Percentiles rank a stretch among this genome's conserved stretches.
These are phyloP conservation scores for Neofusicoccum sp. DNA, from an alignment of 2,329 filamentous ascomycete genomes.

Conservation along the genomic window DNA sequence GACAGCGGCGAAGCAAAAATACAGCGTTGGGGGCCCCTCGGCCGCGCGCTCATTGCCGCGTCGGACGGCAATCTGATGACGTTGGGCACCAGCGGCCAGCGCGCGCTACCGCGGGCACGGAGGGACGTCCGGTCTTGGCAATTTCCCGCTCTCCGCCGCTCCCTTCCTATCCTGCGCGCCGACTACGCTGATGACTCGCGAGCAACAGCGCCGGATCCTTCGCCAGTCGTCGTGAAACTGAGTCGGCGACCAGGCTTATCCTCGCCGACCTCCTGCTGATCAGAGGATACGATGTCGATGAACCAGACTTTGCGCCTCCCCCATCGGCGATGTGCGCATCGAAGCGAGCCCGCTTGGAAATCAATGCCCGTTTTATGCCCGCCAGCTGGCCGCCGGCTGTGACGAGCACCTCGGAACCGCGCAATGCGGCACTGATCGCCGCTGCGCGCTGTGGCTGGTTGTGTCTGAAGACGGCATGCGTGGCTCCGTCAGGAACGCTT, in stretches of 20 bases:
- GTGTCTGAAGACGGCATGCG: not conserved
- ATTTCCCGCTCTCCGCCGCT: constrained; percentile 3
- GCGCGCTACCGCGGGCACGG: not conserved
- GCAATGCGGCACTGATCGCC: constrained; percentile 10
- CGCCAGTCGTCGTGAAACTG: not conserved
- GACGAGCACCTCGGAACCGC: not conserved
- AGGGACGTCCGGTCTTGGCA: constrained; percentile 5
- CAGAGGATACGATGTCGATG: not conserved
- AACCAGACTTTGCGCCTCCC: not conserved
- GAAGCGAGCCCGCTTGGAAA: not conserved
- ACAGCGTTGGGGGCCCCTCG: not conserved
- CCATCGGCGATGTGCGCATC: not conserved
- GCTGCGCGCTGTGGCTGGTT: not conserved
- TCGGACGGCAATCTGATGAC: not conserved
- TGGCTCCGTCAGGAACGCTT: constrained; percentile 15
- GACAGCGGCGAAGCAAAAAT: not conserved
- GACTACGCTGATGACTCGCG: not conserved
- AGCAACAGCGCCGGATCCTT: not conserved
- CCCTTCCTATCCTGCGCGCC: not conserved
- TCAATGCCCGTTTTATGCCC: not conserved
- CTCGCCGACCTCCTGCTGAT: constrained; percentile 6
- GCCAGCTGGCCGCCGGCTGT: not conserved
- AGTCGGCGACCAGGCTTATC: constrained; percentile 6
- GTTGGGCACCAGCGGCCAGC: constrained; percentile 11
- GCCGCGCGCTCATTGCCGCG: not conserved